Evolutionary conservation across 164 flowering plant genomes (phyloP), one percentile per base, ranked within the genome.

Genomic region (Nelumbo lutea): DNA sequence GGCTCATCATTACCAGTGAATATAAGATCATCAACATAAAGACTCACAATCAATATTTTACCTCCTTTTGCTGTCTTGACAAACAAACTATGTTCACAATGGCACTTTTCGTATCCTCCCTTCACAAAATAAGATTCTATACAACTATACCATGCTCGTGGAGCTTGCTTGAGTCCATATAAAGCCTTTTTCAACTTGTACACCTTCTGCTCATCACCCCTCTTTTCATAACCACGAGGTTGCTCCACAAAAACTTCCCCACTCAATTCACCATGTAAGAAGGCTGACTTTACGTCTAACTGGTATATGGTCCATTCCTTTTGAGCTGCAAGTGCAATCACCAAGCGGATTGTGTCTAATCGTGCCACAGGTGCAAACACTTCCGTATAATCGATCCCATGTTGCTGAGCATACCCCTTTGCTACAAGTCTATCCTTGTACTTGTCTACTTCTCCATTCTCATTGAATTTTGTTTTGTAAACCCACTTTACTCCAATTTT

Each of bases 401-500:
- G 15, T 0, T n/a, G 38, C 39, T 62, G 65, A 4, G 50, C 2
- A 7, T 62, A 62, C 1, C 39, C 51, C 65, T 62, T 62, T 39
- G 52, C 53, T 2, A 47, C 27, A 27, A 27, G 27, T 27, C 27
- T 27, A 27, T 0, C 27, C 27, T 27, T 27, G 27, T 27, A 27
- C 27, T 27, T 27, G 27, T 27, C 27, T 27, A 27, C 27, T 27
- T 27, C 27, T 27, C 27, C 27, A 27, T 27, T 27, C 27, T 27
- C 27, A 27, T 27, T 27, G 27, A 27, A 27, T 27, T 27, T 27
- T 27, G 27, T 66, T 6, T 66, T 66, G 48, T 9, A 51, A 10
- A 66, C 47, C 68, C 68, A 52, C 38, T 66, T 66, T 5, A 66
- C 68, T 11, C 68, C 59, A 1, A 66, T 42, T 1, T 3, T 9